Evolutionary conservation across 2,329 filamentous ascomycete species (phyloP), one percentile per base, ranked within the genome.

Genomic region (Phialocephala subalpina): DNA sequence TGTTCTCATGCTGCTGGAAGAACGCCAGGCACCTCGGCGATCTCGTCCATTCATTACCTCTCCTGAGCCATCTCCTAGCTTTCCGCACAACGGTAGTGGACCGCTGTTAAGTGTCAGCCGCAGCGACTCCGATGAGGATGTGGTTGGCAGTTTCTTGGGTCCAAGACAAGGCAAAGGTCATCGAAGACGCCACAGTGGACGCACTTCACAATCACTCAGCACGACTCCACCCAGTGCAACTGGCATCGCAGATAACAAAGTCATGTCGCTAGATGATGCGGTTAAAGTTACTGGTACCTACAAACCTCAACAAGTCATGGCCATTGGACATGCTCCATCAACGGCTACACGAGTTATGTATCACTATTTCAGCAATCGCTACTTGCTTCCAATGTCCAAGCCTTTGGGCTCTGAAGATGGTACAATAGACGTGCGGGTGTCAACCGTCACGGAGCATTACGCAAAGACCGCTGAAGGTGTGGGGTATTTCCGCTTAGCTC

Each of bases 91-190:
- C 60, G 82, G 84, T 1, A 81, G 78, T 18, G 80, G 81, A 0
- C 82, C 83, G 5, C 80, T 83, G 72, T 77, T 88, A 25, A 86
- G 84, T 70, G 81, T 85, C 61, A 89, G 86, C 71, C 83, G 83
- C 55, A 90, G 87, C 70, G 87, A 90, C 69, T 90, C 88, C 0
- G 88, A 90, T 72, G 88, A 90, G 69, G 88, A 90, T 60, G 85
- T 86, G 0, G 80, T 89, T 6, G 85, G 84, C 2, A 88, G 82
- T 66, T 90, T 90, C 72, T 76, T 90, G 2, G 84, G 84, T 0
- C 79, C 84, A 8, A 81, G 78, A 64, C 79, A 77, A 58, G 79
- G 77, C 42, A 73, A 69, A 18, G 73, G 78, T 49, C 78, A 82
- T 66, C 80, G 79, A 69, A 80, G 84, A 22, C 78, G 82, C 55